Evolutionary conservation across 2,329 filamentous ascomycete species (phyloP), one percentile per base, ranked within the genome.

Genomic region (Aphanoascus verrucosus): DNA sequence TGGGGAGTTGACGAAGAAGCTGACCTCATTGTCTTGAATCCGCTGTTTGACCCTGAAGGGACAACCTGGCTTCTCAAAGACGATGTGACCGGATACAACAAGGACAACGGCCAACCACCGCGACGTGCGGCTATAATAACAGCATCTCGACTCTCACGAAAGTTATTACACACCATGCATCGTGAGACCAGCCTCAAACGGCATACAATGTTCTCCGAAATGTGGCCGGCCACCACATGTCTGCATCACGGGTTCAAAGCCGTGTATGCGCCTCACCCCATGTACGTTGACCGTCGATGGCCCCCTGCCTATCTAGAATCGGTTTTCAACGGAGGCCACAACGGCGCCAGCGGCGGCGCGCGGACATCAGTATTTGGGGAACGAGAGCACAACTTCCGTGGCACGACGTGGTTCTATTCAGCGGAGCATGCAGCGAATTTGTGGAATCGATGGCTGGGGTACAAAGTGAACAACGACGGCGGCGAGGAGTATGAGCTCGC

Each of bases 1-100:
- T 96, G 91, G 90, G 91, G 91, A 32, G 85, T 93, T 0, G 86
- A 81, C 52, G 91, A 96, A 68, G 86, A 94, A 55, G 89, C 91
- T 9, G 91, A 97, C 67, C 80, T 94, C 60, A 91, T 97, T 64
- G 88, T 89, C 0, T 82, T 97, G 57, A 93, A 90, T 64, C 91
- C 91, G 8, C 82, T 97, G 58, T 97, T 91, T 70, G 86, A 97
- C 64, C 90, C 91, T 0, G 83, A 88, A 37, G 82, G 85, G 56
- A 96, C 90, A 0, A 87, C 81, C 0, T 97, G 91, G 91, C 72
- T 84, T 15, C 82, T 91, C 5, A 77, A 78, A 23, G 84, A 91
- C 52, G 86, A 94, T 65, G 88, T 94, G 60, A 94, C 88, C 0
- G 86, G 88, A 5, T 89, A 88, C 68, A 88, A 93, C 69, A 78